Percentiles rank a stretch among this genome's conserved stretches.
Conservation (phyloP, 441 rosid species). For the Croton setiger region DNA sequence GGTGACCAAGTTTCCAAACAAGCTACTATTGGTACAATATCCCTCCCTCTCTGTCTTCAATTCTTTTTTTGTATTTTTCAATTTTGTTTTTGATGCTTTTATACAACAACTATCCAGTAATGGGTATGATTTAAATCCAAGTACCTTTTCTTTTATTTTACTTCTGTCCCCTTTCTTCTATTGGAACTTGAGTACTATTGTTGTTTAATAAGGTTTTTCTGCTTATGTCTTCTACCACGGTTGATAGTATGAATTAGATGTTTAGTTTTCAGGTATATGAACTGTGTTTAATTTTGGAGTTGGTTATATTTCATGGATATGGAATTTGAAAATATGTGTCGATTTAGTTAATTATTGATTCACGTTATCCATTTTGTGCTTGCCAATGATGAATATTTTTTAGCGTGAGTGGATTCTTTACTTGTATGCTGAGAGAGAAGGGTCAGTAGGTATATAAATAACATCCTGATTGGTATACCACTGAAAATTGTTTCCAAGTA, state of each 20-base stretch:
- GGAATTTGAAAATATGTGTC: neutral
- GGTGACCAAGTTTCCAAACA: slow-evolving; percentile 79
- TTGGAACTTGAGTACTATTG: neutral
- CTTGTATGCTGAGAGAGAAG: neutral
- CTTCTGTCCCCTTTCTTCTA: neutral
- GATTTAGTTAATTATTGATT: neutral
- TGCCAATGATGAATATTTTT: neutral
- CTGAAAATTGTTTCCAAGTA: neutral
- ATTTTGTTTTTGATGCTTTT: neutral
- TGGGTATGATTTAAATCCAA: slow-evolving; percentile 8
- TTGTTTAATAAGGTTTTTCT: neutral
- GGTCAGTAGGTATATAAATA: neutral
- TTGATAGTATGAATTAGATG: neutral
- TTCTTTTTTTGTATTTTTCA: neutral
- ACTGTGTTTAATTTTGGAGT: neutral
- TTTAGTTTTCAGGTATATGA: neutral
- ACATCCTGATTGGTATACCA: neutral
- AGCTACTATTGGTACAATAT: slow-evolving; percentile 69
- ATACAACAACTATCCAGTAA: neutral
- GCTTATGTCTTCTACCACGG: neutral
- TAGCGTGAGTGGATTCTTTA: neutral
- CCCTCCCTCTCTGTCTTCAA: neutral
- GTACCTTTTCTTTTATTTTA: too few species aligned
- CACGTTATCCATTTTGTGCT: neutral
- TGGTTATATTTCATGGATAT: neutral